phyloP scores from a whole-genome alignment of 2,329 filamentous ascomycete species.

The Septoria petroselini region DNA sequence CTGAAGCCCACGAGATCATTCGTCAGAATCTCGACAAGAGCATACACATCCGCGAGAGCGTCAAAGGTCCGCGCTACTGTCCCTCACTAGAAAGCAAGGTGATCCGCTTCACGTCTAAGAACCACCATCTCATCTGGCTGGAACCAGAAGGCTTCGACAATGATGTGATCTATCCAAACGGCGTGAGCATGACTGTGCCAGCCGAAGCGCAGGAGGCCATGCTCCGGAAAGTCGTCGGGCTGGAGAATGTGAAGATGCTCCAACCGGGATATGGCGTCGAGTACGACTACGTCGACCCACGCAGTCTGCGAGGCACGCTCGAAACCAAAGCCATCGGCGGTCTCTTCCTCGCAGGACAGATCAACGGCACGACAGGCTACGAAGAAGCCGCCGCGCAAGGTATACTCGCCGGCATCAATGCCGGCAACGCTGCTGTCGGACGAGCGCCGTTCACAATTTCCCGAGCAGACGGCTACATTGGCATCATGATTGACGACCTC shows the following conservation, averaged over 20 bases:
- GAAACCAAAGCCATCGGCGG: conserved; percentile 91
- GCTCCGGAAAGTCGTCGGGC: conserved; percentile 79
- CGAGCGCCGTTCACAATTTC: conserved; percentile 66
- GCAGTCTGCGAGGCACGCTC: conserved; percentile 79
- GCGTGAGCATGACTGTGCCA: conserved; percentile 94
- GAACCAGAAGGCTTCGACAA: conserved; percentile 93
- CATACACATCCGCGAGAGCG: conserved; percentile 91
- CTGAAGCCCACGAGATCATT: conserved; percentile 76
- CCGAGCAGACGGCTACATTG: conserved; percentile 89
- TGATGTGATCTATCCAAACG: conserved; percentile 91
- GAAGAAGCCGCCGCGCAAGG: conserved; percentile 96
- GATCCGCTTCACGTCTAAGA: conserved; percentile 77
- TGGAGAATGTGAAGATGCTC: conserved; percentile 87
- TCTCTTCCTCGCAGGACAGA: conserved; percentile 89
- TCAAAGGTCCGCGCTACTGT: conserved; percentile 92
- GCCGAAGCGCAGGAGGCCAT: conserved; percentile 80
- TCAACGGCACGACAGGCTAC: conserved; percentile 97
- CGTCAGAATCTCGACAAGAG: conserved; percentile 90
- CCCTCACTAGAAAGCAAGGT: conserved; percentile 94
- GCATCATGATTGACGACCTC: conserved; percentile 97
- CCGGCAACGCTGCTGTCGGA: conserved; percentile 71
- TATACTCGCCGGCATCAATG: conserved; percentile 88
- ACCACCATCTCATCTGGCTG: conserved; percentile 87
- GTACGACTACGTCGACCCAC: conserved; percentile 96
- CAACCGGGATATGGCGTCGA: conserved; percentile 96